These are phyloP conservation scores for Emergomyces pasteurianus DNA, from an alignment of 2,329 filamentous ascomycete species.

Conservation along the genomic window DNA sequence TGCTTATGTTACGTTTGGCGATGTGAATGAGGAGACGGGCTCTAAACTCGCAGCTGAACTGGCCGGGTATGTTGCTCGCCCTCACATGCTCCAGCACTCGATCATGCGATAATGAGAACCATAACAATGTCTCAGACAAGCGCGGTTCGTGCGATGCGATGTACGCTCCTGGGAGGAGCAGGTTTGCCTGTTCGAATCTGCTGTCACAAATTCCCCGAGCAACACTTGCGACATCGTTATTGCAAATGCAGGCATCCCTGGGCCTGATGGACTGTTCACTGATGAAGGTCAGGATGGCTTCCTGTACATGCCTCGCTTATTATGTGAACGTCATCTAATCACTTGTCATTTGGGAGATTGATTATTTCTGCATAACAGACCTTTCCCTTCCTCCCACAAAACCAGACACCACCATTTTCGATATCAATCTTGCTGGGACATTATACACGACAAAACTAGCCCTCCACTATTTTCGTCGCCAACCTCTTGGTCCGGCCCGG, in stretches of 20 bases:
- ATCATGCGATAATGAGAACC: neutral
- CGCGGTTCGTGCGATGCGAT: conserved; percentile 22
- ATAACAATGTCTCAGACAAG: conserved; percentile 4
- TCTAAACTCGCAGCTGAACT: conserved; percentile 3
- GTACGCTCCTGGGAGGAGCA: conserved; percentile 22
- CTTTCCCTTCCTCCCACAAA: conserved; percentile 7
- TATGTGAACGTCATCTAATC: neutral
- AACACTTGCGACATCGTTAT: conserved; percentile 21
- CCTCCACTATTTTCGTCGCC: conserved; percentile 25
- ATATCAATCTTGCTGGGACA: conserved; percentile 31
- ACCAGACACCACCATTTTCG: conserved; percentile 25
- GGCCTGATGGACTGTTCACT: conserved; percentile 18
- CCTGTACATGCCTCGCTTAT: neutral
- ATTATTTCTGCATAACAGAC: neutral
- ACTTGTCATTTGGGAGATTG: neutral
- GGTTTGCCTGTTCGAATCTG: conserved; percentile 18
- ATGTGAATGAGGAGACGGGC: conserved; percentile 6
- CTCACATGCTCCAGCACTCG: neutral
- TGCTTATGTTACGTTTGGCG: conserved; percentile 10
- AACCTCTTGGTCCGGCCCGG: conserved; percentile 15
- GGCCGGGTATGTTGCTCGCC: conserved; percentile 2
- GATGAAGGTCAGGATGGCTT: conserved; percentile 9
- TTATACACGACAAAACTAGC: conserved; percentile 39
- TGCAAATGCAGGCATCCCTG: conserved; percentile 23
- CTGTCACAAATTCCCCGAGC: conserved; percentile 15